Evolutionary conservation across 2,329 filamentous ascomycete genomes (phyloP), one percentile per base, ranked within the genome.

Genomic region (Tolypocladium nubicola): DNA sequence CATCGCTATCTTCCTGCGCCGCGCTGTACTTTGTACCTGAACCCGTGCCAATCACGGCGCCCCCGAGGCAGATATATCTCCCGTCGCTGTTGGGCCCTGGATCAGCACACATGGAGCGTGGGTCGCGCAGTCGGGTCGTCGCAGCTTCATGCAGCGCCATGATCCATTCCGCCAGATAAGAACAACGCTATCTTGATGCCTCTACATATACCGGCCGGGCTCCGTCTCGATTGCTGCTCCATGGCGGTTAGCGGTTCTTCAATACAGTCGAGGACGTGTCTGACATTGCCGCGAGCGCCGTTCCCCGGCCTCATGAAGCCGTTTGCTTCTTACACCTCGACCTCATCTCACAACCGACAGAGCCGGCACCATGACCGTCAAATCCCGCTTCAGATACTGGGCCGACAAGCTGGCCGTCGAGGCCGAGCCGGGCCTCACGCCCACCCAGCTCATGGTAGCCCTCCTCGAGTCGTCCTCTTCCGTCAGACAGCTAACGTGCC

Each of bases 341-440:
- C 10, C 26, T 33, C 26, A 7, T 33, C 26, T 33, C 16, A 7
- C 45, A 10, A 3, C 9, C 26, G 8, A 4, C 45, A n/a, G 30
- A 16, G 30, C 26, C 47, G 19, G 8, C 47, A 6, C 19, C 54
- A 64, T 68, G 62, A 68, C 70, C 53, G 65, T 70, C 58, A 68
- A 63, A 58, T 72, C 69, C 40, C 73, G 70, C 60, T 64, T 76
- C 55, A 72, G 73, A 62, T 68, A 70, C 60, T 75, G 76, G 70
- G 71, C 72, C 57, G 71, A 81, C 47, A 91, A 83, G 76, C 69
- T 92, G 57, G 85, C 88, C 52, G 88, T 94, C 58, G 80, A 88
- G 57, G 75, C 81, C 56, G 91, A 96, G 71, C 83, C 86, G 1
- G 90, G 89, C 52, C 79, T 97, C 66, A 88, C 85, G 9, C 85